These are phyloP conservation scores for Geotrichum reessii DNA, from an alignment of 1,139 yeast species.

Conservation along the genomic window DNA sequence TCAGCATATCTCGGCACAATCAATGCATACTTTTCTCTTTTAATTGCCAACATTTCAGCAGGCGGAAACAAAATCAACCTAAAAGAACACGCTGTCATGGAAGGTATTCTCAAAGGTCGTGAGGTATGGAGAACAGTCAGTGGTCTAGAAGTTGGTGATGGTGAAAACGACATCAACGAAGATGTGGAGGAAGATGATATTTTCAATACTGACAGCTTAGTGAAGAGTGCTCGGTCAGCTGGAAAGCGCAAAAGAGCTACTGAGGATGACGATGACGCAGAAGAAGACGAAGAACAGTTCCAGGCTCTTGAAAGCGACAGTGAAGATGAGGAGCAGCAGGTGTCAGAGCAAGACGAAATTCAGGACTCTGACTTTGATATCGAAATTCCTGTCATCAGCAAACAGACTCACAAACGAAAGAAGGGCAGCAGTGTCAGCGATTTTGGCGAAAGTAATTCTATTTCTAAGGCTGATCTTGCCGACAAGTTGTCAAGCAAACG, in stretches of 20 bases:
- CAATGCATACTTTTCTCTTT: conserved; percentile 67
- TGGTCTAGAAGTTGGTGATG: conserved; percentile 24
- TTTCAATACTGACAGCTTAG: conserved; percentile 15
- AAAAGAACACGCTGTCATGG: conserved; percentile 89
- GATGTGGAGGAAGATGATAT: conserved; percentile 21
- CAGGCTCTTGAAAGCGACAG: conserved; percentile 11
- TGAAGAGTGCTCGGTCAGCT: conserved; percentile 19
- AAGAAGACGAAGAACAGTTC: conserved; percentile 24
- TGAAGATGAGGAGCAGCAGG: conserved; percentile 22
- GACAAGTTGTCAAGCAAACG: conserved; percentile 79
- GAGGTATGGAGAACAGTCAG: conserved; percentile 68
- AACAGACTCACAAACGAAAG: conserved; percentile 19
- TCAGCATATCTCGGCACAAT: conserved; percentile 72
- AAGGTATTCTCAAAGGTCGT: conserved; percentile 67
- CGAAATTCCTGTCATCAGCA: conserved; percentile 43
- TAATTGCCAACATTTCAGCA: conserved; percentile 47
- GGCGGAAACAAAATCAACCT: conserved; percentile 51
- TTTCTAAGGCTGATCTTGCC: conserved; percentile 76
- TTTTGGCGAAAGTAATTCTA: conserved; percentile 53
- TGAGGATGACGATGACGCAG: conserved; percentile 28
- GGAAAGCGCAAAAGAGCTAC: conserved; percentile 17
- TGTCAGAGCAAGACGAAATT: conserved; percentile 25
- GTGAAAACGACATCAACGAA: conserved; percentile 18
- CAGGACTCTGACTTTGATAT: conserved; percentile 43
- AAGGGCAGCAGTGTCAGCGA: conserved; percentile 40